phyloP scores from a whole-genome alignment of 2,329 filamentous ascomycete species.

The Cercospora nicotianae region DNA sequence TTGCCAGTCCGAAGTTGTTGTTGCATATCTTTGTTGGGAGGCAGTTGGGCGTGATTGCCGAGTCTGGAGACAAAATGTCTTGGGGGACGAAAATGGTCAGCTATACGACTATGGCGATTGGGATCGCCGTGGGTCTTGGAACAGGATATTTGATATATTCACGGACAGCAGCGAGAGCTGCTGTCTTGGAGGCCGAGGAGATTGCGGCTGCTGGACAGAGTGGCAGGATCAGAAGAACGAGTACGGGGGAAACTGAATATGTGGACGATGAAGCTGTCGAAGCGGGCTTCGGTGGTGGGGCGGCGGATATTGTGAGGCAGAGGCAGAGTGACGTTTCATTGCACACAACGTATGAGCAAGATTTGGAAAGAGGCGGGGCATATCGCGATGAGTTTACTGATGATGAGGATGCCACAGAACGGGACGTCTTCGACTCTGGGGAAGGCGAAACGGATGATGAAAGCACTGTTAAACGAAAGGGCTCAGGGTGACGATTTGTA shows the following conservation, averaged over 20 bases:
- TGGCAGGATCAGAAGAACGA: conserved; percentile 29
- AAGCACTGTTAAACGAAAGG: conserved; percentile 17
- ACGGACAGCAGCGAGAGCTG: conserved; percentile 53
- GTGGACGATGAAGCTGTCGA: conserved; percentile 44
- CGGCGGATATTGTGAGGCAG: conserved; percentile 45
- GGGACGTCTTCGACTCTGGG: conserved; percentile 48
- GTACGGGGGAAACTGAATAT: conserved; percentile 44
- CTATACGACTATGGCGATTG: conserved; percentile 75
- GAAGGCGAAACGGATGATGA: conserved; percentile 42
- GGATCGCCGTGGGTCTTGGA: conserved; percentile 67
- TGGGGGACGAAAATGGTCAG: conserved; percentile 75
- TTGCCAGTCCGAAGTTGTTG: conserved; percentile 81
- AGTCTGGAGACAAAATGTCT: conserved; percentile 81
- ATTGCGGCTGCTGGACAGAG: conserved; percentile 33
- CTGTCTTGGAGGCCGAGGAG: conserved; percentile 51
- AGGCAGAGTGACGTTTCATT: conserved; percentile 55
- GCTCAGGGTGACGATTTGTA: conserved; percentile 4
- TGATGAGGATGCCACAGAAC: conserved; percentile 45
- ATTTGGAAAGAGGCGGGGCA: conserved; percentile 44
- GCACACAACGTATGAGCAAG: conserved; percentile 55
- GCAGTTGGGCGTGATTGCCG: conserved; percentile 77
- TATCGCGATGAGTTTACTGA: conserved; percentile 47
- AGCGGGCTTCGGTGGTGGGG: conserved; percentile 27
- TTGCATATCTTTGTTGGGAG: conserved; percentile 91
- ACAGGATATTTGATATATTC: conserved; percentile 87